A percentile compares a stretch with the other conserved stretches of the same genome.
Evolutionary conservation across 176 grass and related monocot genomes (phyloP).

Genomic region (Guadua angustifolia): DNA sequence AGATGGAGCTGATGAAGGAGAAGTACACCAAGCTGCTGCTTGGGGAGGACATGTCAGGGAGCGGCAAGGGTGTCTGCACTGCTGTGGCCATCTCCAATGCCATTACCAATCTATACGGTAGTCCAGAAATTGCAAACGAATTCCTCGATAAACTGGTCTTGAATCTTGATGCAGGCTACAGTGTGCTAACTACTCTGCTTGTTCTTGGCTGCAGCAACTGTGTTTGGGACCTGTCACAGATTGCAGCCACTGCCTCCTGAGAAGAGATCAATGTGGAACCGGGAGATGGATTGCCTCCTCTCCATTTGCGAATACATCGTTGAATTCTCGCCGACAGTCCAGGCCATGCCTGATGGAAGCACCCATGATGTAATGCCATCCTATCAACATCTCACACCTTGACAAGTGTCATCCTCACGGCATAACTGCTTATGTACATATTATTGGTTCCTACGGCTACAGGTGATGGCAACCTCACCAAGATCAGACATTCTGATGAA

Average conservation of each 20-base stretch:
- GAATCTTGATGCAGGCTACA: background rate
- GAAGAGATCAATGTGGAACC: slow-evolving; percentile 91
- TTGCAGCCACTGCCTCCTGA: slow-evolving; percentile 68
- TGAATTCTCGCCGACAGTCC: slow-evolving; percentile 67
- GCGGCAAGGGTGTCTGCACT: slow-evolving; percentile 84
- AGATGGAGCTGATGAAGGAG: slow-evolving; percentile 95
- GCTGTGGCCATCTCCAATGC: slow-evolving; percentile 90
- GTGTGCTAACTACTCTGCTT: background rate
- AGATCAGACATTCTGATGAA: slow-evolving; percentile 92
- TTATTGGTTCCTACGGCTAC: slow-evolving; percentile 46
- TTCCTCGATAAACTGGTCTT: slow-evolving; percentile 1
- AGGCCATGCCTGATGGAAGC: slow-evolving; percentile 78
- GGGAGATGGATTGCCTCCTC: slow-evolving; percentile 97
- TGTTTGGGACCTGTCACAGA: slow-evolving; percentile 83
- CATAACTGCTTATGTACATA: background rate
- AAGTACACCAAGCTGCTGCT: slow-evolving; percentile 93
- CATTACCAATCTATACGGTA: slow-evolving; percentile 98
- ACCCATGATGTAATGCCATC: slow-evolving; percentile 66
- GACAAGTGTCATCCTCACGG: slow-evolving; percentile 12
- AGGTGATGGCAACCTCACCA: slow-evolving; percentile 87
- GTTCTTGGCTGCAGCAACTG: slow-evolving; percentile 62
- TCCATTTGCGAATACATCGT: slow-evolving; percentile 95
- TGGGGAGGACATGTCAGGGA: slow-evolving; percentile 95
- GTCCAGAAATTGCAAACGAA: background rate
- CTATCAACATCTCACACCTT: slow-evolving; percentile 7